Evolutionary conservation across 257 asterid genomes (phyloP).

Genomic region (Scutellaria baicalensis): DNA sequence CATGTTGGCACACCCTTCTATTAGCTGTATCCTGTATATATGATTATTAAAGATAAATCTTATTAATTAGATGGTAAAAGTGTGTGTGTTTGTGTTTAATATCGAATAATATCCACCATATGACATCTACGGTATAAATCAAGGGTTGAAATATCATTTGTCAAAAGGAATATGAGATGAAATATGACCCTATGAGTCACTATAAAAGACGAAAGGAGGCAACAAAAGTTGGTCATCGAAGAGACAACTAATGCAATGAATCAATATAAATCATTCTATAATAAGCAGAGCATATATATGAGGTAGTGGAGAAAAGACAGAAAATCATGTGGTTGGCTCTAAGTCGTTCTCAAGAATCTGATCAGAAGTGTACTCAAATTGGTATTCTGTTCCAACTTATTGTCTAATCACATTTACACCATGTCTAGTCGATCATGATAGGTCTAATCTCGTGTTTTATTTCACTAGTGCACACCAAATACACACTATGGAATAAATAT

Average conservation of each 20-base stretch:
- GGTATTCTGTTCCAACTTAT: not conserved
- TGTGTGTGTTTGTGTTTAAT: too few relatives aligned
- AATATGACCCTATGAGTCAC: not conserved
- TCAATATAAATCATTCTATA: not conserved
- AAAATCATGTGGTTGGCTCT: not conserved
- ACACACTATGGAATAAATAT: not conserved
- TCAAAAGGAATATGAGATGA: not conserved
- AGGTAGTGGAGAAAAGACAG: not conserved
- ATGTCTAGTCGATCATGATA: not conserved
- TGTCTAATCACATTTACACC: not conserved
- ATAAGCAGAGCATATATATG: not conserved
- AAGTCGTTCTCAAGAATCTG: not conserved
- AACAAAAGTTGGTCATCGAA: not conserved
- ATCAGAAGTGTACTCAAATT: not conserved
- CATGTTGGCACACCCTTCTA: conserved; percentile 4
- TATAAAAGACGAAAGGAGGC: not conserved
- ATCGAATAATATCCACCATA: too few relatives aligned
- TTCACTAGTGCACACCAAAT: not conserved
- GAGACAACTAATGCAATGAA: not conserved
- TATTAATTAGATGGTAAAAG: too few relatives aligned
- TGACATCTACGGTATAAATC: too few relatives aligned
- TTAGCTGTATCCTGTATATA: not conserved
- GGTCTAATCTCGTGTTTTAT: not conserved
- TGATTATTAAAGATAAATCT: too few relatives aligned
- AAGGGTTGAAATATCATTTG: too few relatives aligned